Base-by-base conservation (phyloP, 2,329 filamentous ascomycete genomes). In the Claviceps quebecensis region DNA sequence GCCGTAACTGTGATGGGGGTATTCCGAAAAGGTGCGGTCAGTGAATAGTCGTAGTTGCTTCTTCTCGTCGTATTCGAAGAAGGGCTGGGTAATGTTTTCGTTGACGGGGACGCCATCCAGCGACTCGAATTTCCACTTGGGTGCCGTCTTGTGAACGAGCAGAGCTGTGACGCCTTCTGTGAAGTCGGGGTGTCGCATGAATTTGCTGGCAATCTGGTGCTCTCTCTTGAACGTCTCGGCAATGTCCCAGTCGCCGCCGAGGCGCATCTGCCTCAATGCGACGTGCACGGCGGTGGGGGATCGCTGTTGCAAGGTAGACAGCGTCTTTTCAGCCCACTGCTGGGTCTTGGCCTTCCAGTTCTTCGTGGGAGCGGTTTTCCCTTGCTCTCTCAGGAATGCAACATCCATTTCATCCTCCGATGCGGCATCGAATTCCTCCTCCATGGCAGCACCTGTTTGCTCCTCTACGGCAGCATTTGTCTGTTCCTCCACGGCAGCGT, bases 141-240 rank as follows among this genome's bases (percentile, higher is more conserved):
- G 86, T 22, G 73, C 73, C 56, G 69, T 59, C 69, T 88, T 88
- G 61, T 80, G 76, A 59, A 93, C 77, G 41, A 98, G 76, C 47
- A 84, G 77, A 23, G 88, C 84, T 49, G 80, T 80, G n/a, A 98
- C 91, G 50, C 93, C 93, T 69, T 95, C 87, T 44, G 82, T 82
- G 63, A 98, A 98, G 68, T 98, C 93, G 4, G 80, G 85, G 65
- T 93, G 84, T 52, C 76, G 75, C 91, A 98, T 97, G 72, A 98
- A 97, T 56, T 81, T 79, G 53, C 77, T 72, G 2, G 91, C 89
- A 54, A 98, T 88, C 62, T 84, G 77, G 68, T 93, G 79, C 72
- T 98, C 93, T 56, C 81, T 81, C 63, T 83, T 74, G 75, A 97
- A 98, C 1, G 91, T 83, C 68, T 95, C 78, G 16, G 77, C 72